These are phyloP conservation scores for Annulohypoxylon truncatum DNA, from an alignment of 2,329 filamentous ascomycete genomes.

Conservation along the genomic window DNA sequence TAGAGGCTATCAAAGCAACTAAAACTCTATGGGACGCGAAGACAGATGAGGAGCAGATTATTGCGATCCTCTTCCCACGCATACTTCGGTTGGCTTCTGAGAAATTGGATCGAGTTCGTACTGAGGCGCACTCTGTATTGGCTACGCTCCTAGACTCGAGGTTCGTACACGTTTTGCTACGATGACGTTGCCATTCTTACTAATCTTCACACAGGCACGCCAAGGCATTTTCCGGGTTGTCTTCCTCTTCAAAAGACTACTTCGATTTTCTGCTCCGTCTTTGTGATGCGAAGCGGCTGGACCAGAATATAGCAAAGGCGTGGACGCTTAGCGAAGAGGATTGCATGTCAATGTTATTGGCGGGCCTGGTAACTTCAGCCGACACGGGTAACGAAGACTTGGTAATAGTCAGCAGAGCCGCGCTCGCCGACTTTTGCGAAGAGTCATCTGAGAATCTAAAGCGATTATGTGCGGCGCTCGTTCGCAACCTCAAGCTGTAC, in stretches of 20 bases:
- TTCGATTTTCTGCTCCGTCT: conserved; percentile 66
- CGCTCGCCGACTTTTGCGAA: conserved; percentile 68
- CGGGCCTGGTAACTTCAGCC: conserved; percentile 77
- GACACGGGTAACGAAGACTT: conserved; percentile 83
- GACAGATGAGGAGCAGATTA: conserved; percentile 38
- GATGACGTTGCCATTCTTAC: conserved; percentile 6
- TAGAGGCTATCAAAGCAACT: conserved; percentile 83
- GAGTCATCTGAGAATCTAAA: conserved; percentile 54
- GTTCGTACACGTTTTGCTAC: conserved; percentile 53
- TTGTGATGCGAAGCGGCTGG: conserved; percentile 53
- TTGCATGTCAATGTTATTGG: conserved; percentile 67
- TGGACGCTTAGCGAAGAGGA: conserved; percentile 48
- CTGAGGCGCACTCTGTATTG: conserved; percentile 69
- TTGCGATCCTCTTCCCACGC: conserved; percentile 59
- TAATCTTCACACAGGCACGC: conserved; percentile 51
- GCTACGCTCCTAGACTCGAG: conserved; percentile 57
- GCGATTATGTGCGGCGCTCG: conserved; percentile 62
- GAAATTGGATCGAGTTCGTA: conserved; percentile 88
- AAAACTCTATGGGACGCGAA: conserved; percentile 65
- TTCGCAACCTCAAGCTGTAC: conserved; percentile 64
- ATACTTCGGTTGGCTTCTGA: conserved; percentile 81
- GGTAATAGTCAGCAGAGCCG: conserved; percentile 74
- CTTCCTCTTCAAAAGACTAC: conserved; percentile 70
- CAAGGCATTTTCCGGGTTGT: conserved; percentile 53
- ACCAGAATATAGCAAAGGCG: conserved; percentile 52